These are phyloP conservation scores for Colletotrichum zoysiae DNA, from an alignment of 2,329 filamentous ascomycete genomes.

Conservation along the genomic window DNA sequence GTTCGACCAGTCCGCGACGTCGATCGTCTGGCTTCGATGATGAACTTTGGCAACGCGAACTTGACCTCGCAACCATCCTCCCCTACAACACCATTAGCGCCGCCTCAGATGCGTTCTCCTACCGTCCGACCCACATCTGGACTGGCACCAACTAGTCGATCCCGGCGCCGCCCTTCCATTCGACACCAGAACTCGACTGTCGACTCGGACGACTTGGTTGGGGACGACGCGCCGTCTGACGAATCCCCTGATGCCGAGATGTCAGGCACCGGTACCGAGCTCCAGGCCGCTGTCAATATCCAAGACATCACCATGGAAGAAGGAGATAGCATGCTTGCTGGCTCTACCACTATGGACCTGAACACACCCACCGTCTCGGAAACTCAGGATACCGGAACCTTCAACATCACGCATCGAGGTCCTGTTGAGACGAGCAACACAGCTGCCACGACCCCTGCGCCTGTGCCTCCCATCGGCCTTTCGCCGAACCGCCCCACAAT, in stretches of 20 bases:
- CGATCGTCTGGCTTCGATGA: slow-evolving; percentile 87
- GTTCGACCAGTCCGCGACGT: slow-evolving; percentile 84
- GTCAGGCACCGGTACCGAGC: slow-evolving; percentile 78
- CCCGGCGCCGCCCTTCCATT: slow-evolving; percentile 83
- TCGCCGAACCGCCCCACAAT: slow-evolving; percentile 80
- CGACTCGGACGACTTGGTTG: slow-evolving; percentile 87
- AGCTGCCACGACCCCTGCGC: slow-evolving; percentile 76
- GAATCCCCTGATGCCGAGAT: slow-evolving; percentile 82
- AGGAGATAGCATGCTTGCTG: slow-evolving; percentile 82
- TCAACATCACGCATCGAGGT: slow-evolving; percentile 91
- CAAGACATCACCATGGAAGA: slow-evolving; percentile 86
- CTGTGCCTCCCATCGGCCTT: slow-evolving; percentile 76
- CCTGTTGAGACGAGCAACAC: slow-evolving; percentile 87
- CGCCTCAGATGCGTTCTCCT: slow-evolving; percentile 71
- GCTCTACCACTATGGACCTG: slow-evolving; percentile 76
- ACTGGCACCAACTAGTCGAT: slow-evolving; percentile 65
- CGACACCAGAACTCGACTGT: slow-evolving; percentile 92
- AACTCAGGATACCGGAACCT: slow-evolving; percentile 87
- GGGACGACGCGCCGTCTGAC: slow-evolving; percentile 85
- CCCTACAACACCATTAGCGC: slow-evolving; percentile 84
- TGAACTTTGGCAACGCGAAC: slow-evolving; percentile 75
- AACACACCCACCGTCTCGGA: slow-evolving; percentile 85
- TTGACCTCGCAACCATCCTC: slow-evolving; percentile 91
- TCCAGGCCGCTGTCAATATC: slow-evolving; percentile 86
- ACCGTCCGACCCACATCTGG: slow-evolving; percentile 66